A percentile compares a stretch with the other conserved stretches of the same genome.
Conservation (phyloP, 2,329 filamentous ascomycete genomes). For the Chlorencoelia australis region DNA sequence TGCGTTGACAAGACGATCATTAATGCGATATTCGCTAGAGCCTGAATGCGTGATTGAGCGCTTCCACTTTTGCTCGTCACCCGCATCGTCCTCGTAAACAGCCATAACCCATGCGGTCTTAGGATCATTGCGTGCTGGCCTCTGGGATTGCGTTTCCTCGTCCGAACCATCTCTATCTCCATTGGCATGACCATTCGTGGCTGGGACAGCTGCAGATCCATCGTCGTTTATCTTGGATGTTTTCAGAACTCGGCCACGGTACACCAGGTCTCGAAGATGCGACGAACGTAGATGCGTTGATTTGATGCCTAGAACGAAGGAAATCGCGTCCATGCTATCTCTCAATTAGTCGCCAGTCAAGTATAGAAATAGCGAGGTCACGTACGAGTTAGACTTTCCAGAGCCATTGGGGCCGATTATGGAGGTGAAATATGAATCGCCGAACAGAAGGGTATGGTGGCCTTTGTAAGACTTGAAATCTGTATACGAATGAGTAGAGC, state of each 20-base stretch:
- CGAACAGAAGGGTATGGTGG: conserved; percentile 86
- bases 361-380: conserved; percentile 29
- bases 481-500: conserved; percentile 29
- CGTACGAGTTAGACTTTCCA: conserved; percentile 95
- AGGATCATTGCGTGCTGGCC: conserved; percentile 68
- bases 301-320: conserved; percentile 96
- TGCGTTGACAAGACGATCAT: conserved; percentile 78
- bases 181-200: conserved; percentile 50
- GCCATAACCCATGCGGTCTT: conserved; percentile 99
- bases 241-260: conserved; percentile 86
- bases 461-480: conserved; percentile 99
- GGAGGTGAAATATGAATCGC: conserved; percentile 97
- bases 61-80: conserved; percentile 93
- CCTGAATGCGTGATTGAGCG: conserved; percentile 83
- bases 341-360: conserved; percentile 17
- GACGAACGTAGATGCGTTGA: conserved; percentile 94
- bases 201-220: conserved; percentile 48
- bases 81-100: conserved; percentile 94
- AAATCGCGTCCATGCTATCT: conserved; percentile 92
- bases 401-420: conserved; percentile 99
- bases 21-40: conserved; percentile 92
- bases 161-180: conserved; percentile 46
- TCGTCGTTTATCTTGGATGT: conserved; percentile 89
- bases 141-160: conserved; percentile 50
- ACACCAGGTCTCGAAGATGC: conserved; percentile 88